Evolutionary conservation across 495 filamentous ascomycete genomes (phyloP), one percentile per base, ranked within the genome.

Genomic region (Penicilliopsis zonata): DNA sequence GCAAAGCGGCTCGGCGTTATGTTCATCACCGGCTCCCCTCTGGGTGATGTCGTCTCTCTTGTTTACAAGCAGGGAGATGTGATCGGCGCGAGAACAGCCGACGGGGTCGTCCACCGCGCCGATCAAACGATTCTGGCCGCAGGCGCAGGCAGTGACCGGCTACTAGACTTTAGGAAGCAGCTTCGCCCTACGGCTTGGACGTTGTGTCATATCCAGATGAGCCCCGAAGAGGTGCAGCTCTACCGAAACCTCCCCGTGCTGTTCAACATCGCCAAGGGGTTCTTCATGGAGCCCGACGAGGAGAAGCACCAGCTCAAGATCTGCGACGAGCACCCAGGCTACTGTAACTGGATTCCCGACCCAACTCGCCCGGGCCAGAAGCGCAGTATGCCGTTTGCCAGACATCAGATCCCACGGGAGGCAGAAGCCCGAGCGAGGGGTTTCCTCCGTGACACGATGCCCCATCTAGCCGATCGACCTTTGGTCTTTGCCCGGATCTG

Each of bases 311-410:
- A 72, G 37, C 44, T 74, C 1, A 74, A 74, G 43, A 61, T 74
- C 31, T 69, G 65, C 42, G 69, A 72, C 35, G 68, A 74, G 35
- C 68, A 72, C 27, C 67, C 66, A 1, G 69, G 69, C 9, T 74
- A 74, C 37, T 60, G 52, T 38, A 71, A 72, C 30, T 63, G 58
- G 9, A 16, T 56, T 9, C 13, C n/a, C 0, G 43, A 52, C 19
- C 32, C 53, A 0, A 19, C 35, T 5, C 18, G 36, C 6, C n/a
- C 25, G 1, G 46, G 32, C 0, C 51, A 55, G 31, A 37, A 39
- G 13, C 43, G 48, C 13, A 62, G 53, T 27, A 43, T 59, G 4
- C 69, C 67, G 0, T 70, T 74, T 32, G 52, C 62, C 0, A 57
- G 44, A 30, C 41, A 63, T 9, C 62, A 72, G 40, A 68, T 70